Evolutionary conservation across 1,139 yeast species (phyloP).

Genomic region (Yamadazyma jaroonii): DNA sequence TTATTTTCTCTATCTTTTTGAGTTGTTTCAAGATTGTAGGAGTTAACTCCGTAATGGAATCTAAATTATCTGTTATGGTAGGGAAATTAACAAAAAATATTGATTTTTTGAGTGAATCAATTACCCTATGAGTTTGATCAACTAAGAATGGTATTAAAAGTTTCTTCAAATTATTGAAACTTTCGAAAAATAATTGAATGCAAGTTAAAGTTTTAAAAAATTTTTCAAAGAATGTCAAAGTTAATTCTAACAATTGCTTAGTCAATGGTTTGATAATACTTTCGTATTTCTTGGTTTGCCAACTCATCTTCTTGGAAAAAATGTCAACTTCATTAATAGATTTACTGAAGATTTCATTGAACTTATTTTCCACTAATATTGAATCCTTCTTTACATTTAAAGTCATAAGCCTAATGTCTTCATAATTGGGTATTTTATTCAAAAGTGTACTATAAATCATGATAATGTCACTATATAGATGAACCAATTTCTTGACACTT

Average conservation of each 20-base stretch:
- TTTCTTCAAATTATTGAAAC: conserved; percentile 38
- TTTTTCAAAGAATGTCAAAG: conserved; percentile 21
- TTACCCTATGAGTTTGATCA: conserved; percentile 29
- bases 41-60: conserved; percentile 17
- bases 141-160: conserved; percentile 35
- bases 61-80: conserved; percentile 29
- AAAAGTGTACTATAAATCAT: conserved; percentile 42
- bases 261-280: conserved; percentile 21
- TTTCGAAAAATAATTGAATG: conserved; percentile 34
- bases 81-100: conserved; percentile 23
- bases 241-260: conserved; percentile 19
- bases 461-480: conserved; percentile 37
- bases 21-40: conserved; percentile 28
- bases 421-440: conserved; percentile 40
- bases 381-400: conserved; percentile 22
- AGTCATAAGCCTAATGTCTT: conserved; percentile 40
- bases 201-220: conserved; percentile 26
- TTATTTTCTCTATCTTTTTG: conserved; percentile 35
- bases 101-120: conserved; percentile 24
- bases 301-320: conserved; percentile 14
- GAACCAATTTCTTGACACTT: conserved; percentile 31
- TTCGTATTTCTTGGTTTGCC: conserved; percentile 32
- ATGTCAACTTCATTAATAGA: conserved; percentile 8
- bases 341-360: conserved; percentile 28
- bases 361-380: conserved; percentile 30